Percentiles rank a stretch among this genome's conserved stretches.
These are phyloP conservation scores for Vigna reflexopilosa DNA, from an alignment of 306 rosid genomes.

Conservation along the genomic window DNA sequence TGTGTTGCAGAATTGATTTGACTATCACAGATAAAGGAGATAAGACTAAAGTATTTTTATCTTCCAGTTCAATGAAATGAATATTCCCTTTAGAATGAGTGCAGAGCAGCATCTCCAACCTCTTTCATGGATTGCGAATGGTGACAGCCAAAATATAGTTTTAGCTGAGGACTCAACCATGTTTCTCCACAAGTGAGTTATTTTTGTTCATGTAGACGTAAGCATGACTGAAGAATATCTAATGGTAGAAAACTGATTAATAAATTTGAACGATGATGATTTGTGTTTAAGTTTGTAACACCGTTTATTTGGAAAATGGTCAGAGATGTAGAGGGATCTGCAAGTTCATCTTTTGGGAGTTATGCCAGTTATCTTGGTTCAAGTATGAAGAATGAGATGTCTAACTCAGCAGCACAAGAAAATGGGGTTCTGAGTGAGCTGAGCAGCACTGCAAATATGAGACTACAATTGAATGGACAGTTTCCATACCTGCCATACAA, in stretches of 20 bases:
- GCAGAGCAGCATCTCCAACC: constrained; percentile 80
- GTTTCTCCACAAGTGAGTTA: constrained; percentile 68
- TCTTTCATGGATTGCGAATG: constrained; percentile 67
- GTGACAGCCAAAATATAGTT: constrained; percentile 52
- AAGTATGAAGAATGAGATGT: constrained; percentile 35
- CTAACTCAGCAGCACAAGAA: constrained; percentile 34
- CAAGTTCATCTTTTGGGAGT: constrained; percentile 49
- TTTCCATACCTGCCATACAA: constrained; percentile 78
- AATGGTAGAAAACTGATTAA: not conserved
- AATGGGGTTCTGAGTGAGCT: constrained; percentile 33
- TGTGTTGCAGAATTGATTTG: not conserved
- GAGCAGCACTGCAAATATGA: constrained; percentile 56
- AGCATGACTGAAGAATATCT: not conserved
- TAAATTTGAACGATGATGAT: constrained; percentile 7
- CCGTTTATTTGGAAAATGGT: not conserved
- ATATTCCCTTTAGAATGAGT: constrained; percentile 71
- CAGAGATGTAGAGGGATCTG: constrained; percentile 84
- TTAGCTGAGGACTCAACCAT: constrained; percentile 69
- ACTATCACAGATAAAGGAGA: not conserved
- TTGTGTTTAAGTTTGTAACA: constrained; percentile 8
- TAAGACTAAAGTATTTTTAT: constrained; percentile 28
- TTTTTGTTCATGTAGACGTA: constrained; percentile 28
- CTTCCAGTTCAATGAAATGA: constrained; percentile 79
- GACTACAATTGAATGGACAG: constrained; percentile 54
- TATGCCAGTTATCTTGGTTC: constrained; percentile 45